A percentile compares a stretch with the other conserved stretches of the same genome.
These are phyloP conservation scores for Amoebophrya sp. DNA, from an alignment of 169 alveolate species.

Conservation along the genomic window DNA sequence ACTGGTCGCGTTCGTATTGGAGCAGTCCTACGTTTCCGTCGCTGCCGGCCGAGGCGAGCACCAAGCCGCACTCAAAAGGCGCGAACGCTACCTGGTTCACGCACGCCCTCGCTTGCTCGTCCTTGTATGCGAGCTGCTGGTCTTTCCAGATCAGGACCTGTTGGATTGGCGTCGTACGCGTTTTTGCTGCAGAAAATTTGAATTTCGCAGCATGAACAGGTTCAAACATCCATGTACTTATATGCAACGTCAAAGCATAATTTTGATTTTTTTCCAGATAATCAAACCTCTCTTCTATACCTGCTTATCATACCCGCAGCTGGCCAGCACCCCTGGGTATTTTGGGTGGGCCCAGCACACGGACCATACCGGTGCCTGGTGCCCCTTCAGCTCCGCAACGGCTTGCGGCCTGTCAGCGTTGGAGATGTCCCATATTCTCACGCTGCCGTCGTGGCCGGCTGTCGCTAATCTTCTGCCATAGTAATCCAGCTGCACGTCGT, in stretches of 20 bases:
- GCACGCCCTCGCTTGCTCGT: conserved; percentile 51
- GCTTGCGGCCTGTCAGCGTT: conserved; percentile 52
- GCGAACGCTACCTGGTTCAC: conserved; percentile 60
- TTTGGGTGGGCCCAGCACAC: conserved; percentile 78
- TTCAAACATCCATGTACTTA: too few species aligned
- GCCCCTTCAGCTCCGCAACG: conserved; percentile 53
- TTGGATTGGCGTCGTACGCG: too few species aligned
- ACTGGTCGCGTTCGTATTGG: background rate
- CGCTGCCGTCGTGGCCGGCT: conserved; percentile 64
- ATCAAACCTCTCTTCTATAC: too few species aligned
- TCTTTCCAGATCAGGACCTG: conserved; percentile 61
- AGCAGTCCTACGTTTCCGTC: conserved; percentile 56
- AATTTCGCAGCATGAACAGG: too few species aligned
- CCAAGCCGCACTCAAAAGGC: conserved; percentile 68
- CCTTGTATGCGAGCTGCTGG: background rate
- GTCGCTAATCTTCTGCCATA: conserved; percentile 74
- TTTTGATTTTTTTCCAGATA: too few species aligned
- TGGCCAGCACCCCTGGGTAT: conserved; percentile 66
- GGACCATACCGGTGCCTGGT: conserved; percentile 70
- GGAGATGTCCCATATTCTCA: conserved; percentile 53
- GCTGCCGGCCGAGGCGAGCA: conserved; percentile 61
- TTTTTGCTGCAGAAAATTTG: too few species aligned
- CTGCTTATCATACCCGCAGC: conserved; percentile 71
- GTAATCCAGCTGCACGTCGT: conserved; percentile 65
- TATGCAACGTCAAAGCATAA: too few species aligned